Evolutionary conservation across 176 grass and related monocot genomes (phyloP).

Genomic region (Chloris gayana): DNA sequence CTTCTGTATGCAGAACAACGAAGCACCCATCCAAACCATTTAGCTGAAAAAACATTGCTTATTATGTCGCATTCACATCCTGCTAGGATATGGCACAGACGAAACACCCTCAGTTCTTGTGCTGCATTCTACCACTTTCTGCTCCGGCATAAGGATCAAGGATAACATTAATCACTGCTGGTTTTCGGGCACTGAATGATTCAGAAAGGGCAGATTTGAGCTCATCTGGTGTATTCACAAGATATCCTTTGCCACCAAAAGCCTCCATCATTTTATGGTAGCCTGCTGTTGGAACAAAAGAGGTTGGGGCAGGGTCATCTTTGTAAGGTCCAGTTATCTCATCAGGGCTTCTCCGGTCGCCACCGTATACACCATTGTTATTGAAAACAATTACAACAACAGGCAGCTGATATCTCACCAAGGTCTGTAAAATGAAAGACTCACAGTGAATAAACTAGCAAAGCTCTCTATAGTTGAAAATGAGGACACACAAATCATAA

Average conservation of each 20-base stretch:
- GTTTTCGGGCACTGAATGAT: slow-evolving; percentile 72
- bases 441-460: neutral
- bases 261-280: slow-evolving; percentile 92
- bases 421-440: slow-evolving; percentile 52
- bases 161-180: slow-evolving; percentile 78
- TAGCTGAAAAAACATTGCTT: neutral
- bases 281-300: slow-evolving; percentile 73
- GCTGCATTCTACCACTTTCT: slow-evolving; percentile 94
- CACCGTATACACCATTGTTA: slow-evolving; percentile 93
- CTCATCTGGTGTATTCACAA: slow-evolving; percentile 63
- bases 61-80: slow-evolving; percentile 7
- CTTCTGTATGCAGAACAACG: neutral
- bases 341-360: slow-evolving; percentile 77
- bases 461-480: neutral
- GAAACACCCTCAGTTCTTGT: slow-evolving; percentile 73
- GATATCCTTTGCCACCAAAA: slow-evolving; percentile 87
- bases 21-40: neutral
- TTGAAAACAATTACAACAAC: slow-evolving; percentile 91
- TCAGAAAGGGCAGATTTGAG: slow-evolving; percentile 70
- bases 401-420: slow-evolving; percentile 81
- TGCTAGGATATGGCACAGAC: slow-evolving; percentile 16
- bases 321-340: slow-evolving; percentile 85
- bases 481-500: neutral
- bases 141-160: slow-evolving; percentile 84
- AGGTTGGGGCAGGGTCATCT: slow-evolving; percentile 93